Base-by-base conservation (phyloP, 176 grass and related monocot species). In the Oryza meyeriana region DNA sequence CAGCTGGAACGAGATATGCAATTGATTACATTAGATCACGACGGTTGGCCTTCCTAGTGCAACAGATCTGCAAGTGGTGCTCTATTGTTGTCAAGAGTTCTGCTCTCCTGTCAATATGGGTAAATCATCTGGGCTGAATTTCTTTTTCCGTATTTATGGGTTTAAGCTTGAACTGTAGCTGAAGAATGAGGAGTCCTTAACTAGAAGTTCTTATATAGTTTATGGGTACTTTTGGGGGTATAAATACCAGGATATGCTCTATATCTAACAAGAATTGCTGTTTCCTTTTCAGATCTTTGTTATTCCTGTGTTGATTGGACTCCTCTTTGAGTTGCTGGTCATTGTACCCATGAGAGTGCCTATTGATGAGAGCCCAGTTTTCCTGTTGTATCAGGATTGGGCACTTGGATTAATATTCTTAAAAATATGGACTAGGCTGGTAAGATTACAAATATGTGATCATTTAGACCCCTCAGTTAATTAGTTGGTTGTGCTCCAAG, bases 341-440 rank as follows among this genome's bases (percentile, higher is more conserved):
- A 95, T 96, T 69, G 97, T 99, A n/a, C 97, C 97, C 14, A 93
- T 96, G 89, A 94, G 97, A 79, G 97, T 99, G 36, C 93, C 97
- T 55, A 95, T 96, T 65, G 97, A 99, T 27, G 93, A 99, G 87
- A 99, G 93, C 85, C 91, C 91, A 0, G 89, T 99, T 84, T 99
- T 99, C 77, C 87, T 99, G 32, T 55, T 99, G 66, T 99, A 99
- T 68, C 97, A 99, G 82, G 97, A 99, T 85, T 99, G 97, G 97
- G 97, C 93, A 61, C 83, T 99, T 68, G 97, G 97, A 10, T 59
- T 99, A 50, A 99, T 99, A 82, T 96, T 96, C 76, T 89, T 99
- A 34, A 99, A 99, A 85, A 99, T 99, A 67, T 94, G 97, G 91
- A 99, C 97, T 57, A 85, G 97, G 70, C 83, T 99, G 91, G 97